phyloP scores from a whole-genome alignment of 164 flowering plant species.

The Kalanchoe fedtschenkoi region DNA sequence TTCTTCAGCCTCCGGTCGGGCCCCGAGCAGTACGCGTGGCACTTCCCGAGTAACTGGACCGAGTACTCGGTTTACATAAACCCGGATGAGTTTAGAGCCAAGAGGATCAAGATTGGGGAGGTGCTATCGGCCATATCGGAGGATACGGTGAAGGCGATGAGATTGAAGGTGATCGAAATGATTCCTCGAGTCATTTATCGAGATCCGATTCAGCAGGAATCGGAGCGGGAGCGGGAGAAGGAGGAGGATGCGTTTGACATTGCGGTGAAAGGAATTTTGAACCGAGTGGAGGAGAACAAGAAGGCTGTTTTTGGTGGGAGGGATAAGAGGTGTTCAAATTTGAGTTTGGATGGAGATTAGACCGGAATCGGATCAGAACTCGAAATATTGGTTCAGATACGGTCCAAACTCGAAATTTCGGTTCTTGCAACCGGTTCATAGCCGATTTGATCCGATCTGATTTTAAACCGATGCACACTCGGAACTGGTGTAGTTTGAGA shows the following conservation, averaged over 20 bases:
- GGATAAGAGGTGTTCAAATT: no score
- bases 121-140: slow-evolving; percentile 5
- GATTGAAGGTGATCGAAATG: slow-evolving; percentile 20
- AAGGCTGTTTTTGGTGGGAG: slow-evolving; percentile 13
- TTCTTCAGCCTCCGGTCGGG: slow-evolving; percentile 19
- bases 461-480: no score
- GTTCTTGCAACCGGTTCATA: no score
- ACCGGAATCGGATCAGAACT: no score
- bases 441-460: no score
- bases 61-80: slow-evolving; percentile 20
- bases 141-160: slow-evolving; percentile 11
- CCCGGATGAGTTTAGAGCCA: neutral
- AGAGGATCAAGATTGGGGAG: slow-evolving; percentile 9
- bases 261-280: slow-evolving; percentile 14
- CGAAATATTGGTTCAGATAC: no score
- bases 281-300: slow-evolving; percentile 20
- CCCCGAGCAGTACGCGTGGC: slow-evolving; percentile 19
- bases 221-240: slow-evolving; percentile 4
- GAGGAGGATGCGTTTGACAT: slow-evolving; percentile 24
- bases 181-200: slow-evolving; percentile 18
- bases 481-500: no score
- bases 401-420: no score
- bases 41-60: slow-evolving; percentile 15
- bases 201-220: slow-evolving; percentile 9
- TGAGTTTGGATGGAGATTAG: no score